phyloP scores from a whole-genome alignment of 108 stramenopile species.

The Skeletonema tropicum region DNA sequence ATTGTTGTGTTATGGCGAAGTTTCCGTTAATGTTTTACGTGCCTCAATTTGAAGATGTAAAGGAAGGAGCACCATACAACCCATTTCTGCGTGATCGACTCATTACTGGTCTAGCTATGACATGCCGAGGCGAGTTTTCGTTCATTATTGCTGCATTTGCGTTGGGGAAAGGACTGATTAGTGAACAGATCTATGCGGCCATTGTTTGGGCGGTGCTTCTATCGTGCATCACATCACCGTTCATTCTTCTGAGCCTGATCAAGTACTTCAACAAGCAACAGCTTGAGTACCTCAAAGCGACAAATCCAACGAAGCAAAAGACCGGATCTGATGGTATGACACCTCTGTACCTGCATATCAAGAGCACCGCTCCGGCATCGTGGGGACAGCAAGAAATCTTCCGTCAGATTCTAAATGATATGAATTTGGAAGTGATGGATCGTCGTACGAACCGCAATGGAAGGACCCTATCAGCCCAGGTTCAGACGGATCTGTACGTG shows the following conservation, averaged over 20 bases:
- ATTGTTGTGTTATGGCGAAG: constrained; percentile 31
- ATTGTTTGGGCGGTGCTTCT: constrained; percentile 53
- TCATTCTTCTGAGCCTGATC: constrained; percentile 36
- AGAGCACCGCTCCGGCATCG: constrained; percentile 25
- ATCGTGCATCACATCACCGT: constrained; percentile 38
- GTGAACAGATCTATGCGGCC: constrained; percentile 33
- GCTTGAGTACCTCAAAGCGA: constrained; percentile 23
- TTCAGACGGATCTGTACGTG: constrained; percentile 27
- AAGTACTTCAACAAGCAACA: constrained; percentile 53
- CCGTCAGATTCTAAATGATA: constrained; percentile 26
- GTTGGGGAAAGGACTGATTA: constrained; percentile 51
- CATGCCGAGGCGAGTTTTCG: constrained; percentile 55
- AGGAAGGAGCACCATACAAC: constrained; percentile 16
- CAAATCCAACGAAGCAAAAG: constrained; percentile 24
- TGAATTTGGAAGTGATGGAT: constrained; percentile 49
- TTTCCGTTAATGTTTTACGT: constrained; percentile 33
- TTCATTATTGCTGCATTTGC: constrained; percentile 60
- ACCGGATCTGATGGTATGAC: constrained; percentile 26
- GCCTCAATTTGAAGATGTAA: constrained; percentile 21
- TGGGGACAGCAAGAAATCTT: constrained; percentile 53
- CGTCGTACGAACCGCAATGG: constrained; percentile 28
- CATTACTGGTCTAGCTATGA: constrained; percentile 50
- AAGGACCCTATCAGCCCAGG: constrained; percentile 9
- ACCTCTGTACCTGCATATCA: constrained; percentile 48
- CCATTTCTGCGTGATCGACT: constrained; percentile 38